Percentiles rank a stretch among this genome's conserved stretches.
phyloP scores from a whole-genome alignment of 2,329 filamentous ascomycete genomes.

The Aureobasidium zeae region DNA sequence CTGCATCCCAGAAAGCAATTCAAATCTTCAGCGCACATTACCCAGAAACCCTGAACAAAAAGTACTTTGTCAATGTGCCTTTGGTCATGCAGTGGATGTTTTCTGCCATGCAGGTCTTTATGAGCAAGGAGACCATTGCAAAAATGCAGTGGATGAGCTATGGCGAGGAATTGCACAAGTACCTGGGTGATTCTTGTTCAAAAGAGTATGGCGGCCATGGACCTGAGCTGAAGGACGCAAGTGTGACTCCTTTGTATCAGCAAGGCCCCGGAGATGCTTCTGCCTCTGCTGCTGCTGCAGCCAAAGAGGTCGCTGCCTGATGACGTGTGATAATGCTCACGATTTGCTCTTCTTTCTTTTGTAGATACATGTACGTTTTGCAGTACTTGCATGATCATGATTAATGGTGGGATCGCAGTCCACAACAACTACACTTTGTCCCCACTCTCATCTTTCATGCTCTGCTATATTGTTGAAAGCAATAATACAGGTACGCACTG shows the following conservation, averaged over 20 bases:
- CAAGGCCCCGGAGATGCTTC: not conserved
- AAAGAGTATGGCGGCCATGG: conserved; percentile 71
- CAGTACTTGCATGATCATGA: no score
- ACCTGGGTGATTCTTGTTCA: conserved; percentile 60
- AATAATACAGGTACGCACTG: no score
- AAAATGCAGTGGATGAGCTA: conserved; percentile 43
- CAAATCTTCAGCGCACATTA: conserved; percentile 72
- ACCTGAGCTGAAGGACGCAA: conserved; percentile 37
- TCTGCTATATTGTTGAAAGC: no score
- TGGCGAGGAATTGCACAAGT: conserved; percentile 57
- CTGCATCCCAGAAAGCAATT: conserved; percentile 71
- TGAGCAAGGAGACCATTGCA: conserved; percentile 40
- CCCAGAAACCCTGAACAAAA: conserved; percentile 78
- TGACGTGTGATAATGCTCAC: not conserved
- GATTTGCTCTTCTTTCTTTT: no score
- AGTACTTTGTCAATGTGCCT: conserved; percentile 95
- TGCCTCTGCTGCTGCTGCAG: not conserved
- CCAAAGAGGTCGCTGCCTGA: conserved; percentile 6
- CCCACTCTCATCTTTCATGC: no score
- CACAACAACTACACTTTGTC: no score
- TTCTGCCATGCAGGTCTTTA: conserved; percentile 37
- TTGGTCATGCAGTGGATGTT: conserved; percentile 74
- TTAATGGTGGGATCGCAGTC: no score
- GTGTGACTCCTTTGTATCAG: conserved; percentile 33
- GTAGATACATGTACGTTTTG: no score